Conservation (phyloP, 176 grass and related monocot species). For the Secale cereale region DNA sequence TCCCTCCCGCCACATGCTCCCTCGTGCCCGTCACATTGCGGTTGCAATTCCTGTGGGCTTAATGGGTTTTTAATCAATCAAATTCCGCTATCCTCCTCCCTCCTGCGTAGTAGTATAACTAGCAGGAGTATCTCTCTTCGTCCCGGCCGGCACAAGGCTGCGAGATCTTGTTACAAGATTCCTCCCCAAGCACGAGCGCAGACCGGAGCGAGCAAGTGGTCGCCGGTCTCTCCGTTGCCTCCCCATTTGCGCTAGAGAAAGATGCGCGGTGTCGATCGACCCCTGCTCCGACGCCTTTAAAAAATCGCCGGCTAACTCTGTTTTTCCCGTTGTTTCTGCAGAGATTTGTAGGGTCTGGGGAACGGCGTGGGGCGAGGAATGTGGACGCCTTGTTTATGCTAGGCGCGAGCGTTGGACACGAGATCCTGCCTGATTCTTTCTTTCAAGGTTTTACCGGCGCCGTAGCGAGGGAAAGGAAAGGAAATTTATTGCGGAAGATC, state of each 20-base stretch:
- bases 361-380: slow-evolving; percentile 47
- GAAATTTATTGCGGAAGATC: slow-evolving; percentile 36
- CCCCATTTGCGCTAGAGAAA: slow-evolving; percentile 36
- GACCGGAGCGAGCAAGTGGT: slow-evolving; percentile 45
- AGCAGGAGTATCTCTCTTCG: background rate
- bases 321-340: slow-evolving; percentile 56
- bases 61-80: slow-evolving; percentile 26
- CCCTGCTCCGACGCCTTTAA: slow-evolving; percentile 21
- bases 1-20: slow-evolving; percentile 32
- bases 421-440: slow-evolving; percentile 38
- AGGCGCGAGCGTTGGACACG: slow-evolving; percentile 26
- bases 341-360: slow-evolving; percentile 28
- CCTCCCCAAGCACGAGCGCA: slow-evolving; percentile 19
- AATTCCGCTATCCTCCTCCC: background rate
- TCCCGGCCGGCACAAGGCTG: slow-evolving; percentile 16
- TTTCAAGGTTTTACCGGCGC: background rate
- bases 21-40: slow-evolving; percentile 39
- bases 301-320: slow-evolving; percentile 17
- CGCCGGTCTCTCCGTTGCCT: slow-evolving; percentile 51
- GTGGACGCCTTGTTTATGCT: slow-evolving; percentile 46
- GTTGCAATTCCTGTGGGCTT: background rate
- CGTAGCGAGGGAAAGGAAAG: background rate
- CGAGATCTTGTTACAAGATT: slow-evolving; percentile 60
- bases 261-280: slow-evolving; percentile 33
- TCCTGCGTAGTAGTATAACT: background rate